Conservation (phyloP, 2,329 filamentous ascomycete species). For the Colletotrichum siamense region DNA sequence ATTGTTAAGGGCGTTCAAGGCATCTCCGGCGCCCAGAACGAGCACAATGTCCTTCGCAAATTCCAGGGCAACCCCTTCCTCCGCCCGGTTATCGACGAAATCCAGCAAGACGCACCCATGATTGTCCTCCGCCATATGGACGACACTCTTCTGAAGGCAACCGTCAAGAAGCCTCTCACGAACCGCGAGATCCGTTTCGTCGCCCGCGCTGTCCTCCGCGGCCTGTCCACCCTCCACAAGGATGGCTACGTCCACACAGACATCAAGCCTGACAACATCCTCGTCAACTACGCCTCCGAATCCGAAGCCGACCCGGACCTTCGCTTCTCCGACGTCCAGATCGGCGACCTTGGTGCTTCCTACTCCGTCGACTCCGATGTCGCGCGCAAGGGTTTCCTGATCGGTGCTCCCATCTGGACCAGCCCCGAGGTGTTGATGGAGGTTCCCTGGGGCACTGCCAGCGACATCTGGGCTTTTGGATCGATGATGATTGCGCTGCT, state of each 20-base stretch:
- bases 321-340: conserved; percentile 19
- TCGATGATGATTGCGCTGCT: conserved; percentile 55
- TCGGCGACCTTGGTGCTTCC: conserved; percentile 14
- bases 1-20: conserved; percentile 20
- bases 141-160: conserved; percentile 16
- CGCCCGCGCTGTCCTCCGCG: conserved; percentile 17
- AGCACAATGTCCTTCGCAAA: conserved; percentile 19
- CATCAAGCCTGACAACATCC: conserved; percentile 20
- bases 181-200: conserved; percentile 20
- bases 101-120: conserved; percentile 21
- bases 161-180: conserved; percentile 19
- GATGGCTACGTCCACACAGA: conserved; percentile 19
- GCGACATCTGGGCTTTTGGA: conserved; percentile 86
- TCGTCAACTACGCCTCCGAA: conserved; percentile 13
- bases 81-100: conserved; percentile 21
- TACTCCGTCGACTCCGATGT: conserved; percentile 18
- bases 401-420: conserved; percentile 20
- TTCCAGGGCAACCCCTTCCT: conserved; percentile 21
- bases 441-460: conserved; percentile 59
- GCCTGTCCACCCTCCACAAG: conserved; percentile 16
- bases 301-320: conserved; percentile 16
- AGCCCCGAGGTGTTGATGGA: conserved; percentile 19
- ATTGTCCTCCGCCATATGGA: conserved; percentile 21
- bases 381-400: conserved; percentile 13
- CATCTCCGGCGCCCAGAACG: conserved; percentile 17